phyloP scores from a whole-genome alignment of 108 stramenopile species.

The Cyclotella kingstonii region DNA sequence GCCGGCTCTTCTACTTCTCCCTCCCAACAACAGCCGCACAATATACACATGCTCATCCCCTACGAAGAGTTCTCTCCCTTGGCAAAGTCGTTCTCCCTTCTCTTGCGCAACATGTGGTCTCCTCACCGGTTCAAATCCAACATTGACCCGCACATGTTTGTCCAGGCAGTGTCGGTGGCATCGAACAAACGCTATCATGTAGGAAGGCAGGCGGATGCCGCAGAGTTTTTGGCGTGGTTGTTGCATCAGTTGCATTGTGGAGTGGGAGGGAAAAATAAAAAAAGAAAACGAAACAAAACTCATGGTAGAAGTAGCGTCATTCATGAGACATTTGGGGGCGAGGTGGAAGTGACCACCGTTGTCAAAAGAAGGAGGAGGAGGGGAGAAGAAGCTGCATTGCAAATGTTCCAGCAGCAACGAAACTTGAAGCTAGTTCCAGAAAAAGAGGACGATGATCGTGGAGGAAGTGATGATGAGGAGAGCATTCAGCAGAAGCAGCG shows the following conservation, averaged over 20 bases:
- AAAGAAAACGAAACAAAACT: slow-evolving; percentile 34
- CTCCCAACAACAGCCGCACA: neutral
- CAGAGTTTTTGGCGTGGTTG: slow-evolving; percentile 95
- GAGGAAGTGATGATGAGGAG: slow-evolving; percentile 57
- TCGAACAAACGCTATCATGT: slow-evolving; percentile 88
- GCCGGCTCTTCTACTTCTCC: slow-evolving; percentile 12
- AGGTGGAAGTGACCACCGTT: slow-evolving; percentile 80
- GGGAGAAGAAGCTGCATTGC: slow-evolving; percentile 21
- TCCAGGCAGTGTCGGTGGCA: slow-evolving; percentile 84
- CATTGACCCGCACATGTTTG: slow-evolving; percentile 95
- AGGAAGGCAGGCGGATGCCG: slow-evolving; percentile 87
- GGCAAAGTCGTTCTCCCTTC: slow-evolving; percentile 82
- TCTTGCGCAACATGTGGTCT: slow-evolving; percentile 95
- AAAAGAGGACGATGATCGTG: slow-evolving; percentile 56
- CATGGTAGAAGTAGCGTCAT: slow-evolving; percentile 63
- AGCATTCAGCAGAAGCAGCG: slow-evolving; percentile 20
- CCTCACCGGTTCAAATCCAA: slow-evolving; percentile 88
- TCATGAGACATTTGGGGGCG: slow-evolving; percentile 90
- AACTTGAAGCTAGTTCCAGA: neutral
- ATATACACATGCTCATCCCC: slow-evolving; percentile 23
- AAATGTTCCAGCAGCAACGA: slow-evolving; percentile 17
- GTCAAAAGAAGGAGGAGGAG: slow-evolving; percentile 45
- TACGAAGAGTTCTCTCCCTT: slow-evolving; percentile 47
- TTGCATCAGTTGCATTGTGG: slow-evolving; percentile 91
- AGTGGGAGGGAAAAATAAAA: slow-evolving; percentile 56